A percentile compares a stretch with the other conserved stretches of the same genome.
These are phyloP conservation scores for Psidium guajava DNA, from an alignment of 345 rosid species.

Conservation along the genomic window DNA sequence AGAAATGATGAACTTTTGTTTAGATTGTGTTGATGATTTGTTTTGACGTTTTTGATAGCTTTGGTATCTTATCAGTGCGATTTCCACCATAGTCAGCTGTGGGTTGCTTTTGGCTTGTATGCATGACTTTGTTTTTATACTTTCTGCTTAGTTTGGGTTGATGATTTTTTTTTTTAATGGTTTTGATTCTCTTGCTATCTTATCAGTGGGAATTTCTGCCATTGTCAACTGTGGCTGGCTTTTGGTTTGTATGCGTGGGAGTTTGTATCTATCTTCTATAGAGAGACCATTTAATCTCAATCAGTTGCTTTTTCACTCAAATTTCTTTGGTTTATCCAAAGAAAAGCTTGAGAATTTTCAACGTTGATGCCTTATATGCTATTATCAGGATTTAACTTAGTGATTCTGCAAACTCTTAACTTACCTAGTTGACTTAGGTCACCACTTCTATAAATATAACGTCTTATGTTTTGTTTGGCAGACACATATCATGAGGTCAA, in stretches of 20 bases:
- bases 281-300: background rate
- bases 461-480: conserved; percentile 13
- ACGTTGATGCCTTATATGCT: background rate
- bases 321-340: background rate
- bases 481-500: conserved; percentile 94
- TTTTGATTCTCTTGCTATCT: background rate
- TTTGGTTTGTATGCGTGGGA: background rate
- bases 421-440: background rate
- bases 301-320: background rate
- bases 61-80: background rate
- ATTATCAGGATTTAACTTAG: background rate
- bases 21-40: background rate
- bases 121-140: background rate
- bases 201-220: background rate
- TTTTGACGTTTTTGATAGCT: background rate
- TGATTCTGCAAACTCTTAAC: background rate
- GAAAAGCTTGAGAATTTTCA: background rate
- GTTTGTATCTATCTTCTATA: background rate
- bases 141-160: background rate
- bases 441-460: background rate
- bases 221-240: background rate
- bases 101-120: background rate
- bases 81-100: background rate
- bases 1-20: background rate
- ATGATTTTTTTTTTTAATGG: background rate